These are phyloP conservation scores for Penicillium argentinense DNA, from an alignment of 495 filamentous ascomycete genomes.

Conservation along the genomic window DNA sequence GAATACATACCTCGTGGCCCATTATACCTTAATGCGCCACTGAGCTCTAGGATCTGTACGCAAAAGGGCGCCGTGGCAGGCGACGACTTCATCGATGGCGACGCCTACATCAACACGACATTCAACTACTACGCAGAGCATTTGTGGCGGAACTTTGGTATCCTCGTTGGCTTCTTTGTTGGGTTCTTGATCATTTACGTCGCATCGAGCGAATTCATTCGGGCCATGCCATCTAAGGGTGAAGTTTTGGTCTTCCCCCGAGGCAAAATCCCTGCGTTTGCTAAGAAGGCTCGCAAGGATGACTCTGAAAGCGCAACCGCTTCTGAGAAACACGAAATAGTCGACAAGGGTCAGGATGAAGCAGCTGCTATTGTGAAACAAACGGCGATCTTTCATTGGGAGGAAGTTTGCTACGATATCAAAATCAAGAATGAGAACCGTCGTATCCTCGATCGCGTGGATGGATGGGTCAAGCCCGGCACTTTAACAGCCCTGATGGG, in stretches of 20 bases:
- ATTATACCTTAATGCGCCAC: constrained; percentile 50
- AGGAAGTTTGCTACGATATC: constrained; percentile 82
- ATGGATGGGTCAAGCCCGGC: constrained; percentile 90
- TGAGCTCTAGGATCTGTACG: constrained; percentile 53
- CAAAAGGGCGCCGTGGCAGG: constrained; percentile 64
- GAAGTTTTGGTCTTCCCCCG: constrained; percentile 86
- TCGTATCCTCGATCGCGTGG: constrained; percentile 78
- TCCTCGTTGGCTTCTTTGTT: constrained; percentile 72
- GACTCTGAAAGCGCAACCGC: constrained; percentile 29
- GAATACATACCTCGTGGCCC: constrained; percentile 55
- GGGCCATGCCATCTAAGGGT: constrained; percentile 78
- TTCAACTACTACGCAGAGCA: constrained; percentile 62
- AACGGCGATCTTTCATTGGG: constrained; percentile 82
- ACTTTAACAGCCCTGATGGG: constrained; percentile 88
- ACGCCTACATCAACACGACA: constrained; percentile 61
- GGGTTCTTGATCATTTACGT: constrained; percentile 69
- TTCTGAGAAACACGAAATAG: constrained; percentile 46
- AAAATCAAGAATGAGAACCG: constrained; percentile 76
- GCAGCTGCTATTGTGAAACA: constrained; percentile 47
- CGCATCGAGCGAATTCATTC: constrained; percentile 68
- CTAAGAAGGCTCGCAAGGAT: constrained; percentile 45
- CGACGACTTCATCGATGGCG: constrained; percentile 56
- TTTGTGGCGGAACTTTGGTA: constrained; percentile 81
- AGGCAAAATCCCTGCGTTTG: constrained; percentile 65
- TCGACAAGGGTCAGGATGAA: constrained; percentile 44